These are phyloP conservation scores for Fusarium graminum DNA, from an alignment of 2,329 filamentous ascomycete species.

Conservation along the genomic window DNA sequence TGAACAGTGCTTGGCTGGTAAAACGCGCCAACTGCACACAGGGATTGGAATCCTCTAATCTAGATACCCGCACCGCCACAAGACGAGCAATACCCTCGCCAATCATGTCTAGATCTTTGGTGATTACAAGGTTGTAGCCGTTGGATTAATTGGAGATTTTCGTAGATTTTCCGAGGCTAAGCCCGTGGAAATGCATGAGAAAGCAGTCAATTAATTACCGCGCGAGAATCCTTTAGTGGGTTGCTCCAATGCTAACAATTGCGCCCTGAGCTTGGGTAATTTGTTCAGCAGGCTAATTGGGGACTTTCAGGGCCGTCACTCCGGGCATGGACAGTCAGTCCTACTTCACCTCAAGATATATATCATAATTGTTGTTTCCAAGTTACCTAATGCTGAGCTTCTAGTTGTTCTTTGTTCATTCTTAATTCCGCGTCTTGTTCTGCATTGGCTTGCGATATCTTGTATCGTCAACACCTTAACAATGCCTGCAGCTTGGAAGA, in stretches of 20 bases:
- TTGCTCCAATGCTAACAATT: too few species aligned
- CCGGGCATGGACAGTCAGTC: too few species aligned
- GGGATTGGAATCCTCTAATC: neutral
- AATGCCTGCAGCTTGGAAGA: neutral
- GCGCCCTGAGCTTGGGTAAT: too few species aligned
- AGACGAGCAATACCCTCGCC: neutral
- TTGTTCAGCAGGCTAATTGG: too few species aligned
- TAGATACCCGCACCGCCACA: neutral
- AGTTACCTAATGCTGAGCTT: neutral
- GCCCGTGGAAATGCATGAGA: neutral
- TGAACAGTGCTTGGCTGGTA: neutral
- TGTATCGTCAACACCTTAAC: too few species aligned
- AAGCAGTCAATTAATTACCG: neutral
- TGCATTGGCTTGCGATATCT: neutral
- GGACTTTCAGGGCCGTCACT: too few species aligned
- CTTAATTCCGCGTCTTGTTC: neutral
- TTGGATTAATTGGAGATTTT: neutral
- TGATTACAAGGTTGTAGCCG: neutral
- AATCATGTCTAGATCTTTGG: neutral
- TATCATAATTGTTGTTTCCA: neutral
- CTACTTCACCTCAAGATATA: neutral
- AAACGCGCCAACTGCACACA: neutral
- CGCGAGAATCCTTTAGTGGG: neutral
- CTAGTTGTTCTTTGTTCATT: neutral
- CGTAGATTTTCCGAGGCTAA: neutral